phyloP scores from a whole-genome alignment of 495 filamentous ascomycete species.

The Hypoxylon fragiforme region DNA sequence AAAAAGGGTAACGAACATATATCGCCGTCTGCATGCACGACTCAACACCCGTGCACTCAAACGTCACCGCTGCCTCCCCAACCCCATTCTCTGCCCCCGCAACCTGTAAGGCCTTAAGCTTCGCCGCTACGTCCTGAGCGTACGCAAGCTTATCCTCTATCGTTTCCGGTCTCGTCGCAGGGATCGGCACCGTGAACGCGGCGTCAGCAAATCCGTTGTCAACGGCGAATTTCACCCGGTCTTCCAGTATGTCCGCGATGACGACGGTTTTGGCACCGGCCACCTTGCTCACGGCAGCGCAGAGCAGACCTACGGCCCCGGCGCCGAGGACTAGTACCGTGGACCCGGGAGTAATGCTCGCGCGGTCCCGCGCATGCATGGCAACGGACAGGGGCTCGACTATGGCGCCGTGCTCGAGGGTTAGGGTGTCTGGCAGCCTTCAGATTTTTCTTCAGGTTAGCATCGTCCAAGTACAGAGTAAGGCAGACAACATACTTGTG shows the following conservation, averaged over 20 bases:
- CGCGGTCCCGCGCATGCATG: slow-evolving; percentile 71
- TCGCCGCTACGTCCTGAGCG: slow-evolving; percentile 63
- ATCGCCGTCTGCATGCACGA: slow-evolving; percentile 86
- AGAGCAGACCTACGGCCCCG: slow-evolving; percentile 76
- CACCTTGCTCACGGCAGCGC: slow-evolving; percentile 67
- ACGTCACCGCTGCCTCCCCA: slow-evolving; percentile 75
- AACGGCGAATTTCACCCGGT: slow-evolving; percentile 72
- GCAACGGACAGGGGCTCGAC: slow-evolving; percentile 81
- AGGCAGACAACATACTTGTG: slow-evolving; percentile 63
- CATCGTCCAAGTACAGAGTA: no score
- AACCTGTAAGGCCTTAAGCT: slow-evolving; percentile 46
- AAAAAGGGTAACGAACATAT: slow-evolving; percentile 55
- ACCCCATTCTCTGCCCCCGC: slow-evolving; percentile 33
- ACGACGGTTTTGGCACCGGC: slow-evolving; percentile 62
- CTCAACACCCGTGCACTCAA: slow-evolving; percentile 91
- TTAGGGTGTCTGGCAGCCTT: slow-evolving; percentile 64
- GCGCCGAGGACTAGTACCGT: slow-evolving; percentile 78
- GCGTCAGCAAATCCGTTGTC: slow-evolving; percentile 68
- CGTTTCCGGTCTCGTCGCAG: slow-evolving; percentile 49
- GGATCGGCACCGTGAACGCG: slow-evolving; percentile 60
- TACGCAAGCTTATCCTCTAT: slow-evolving; percentile 62
- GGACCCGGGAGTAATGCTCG: slow-evolving; percentile 53
- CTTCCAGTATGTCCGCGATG: slow-evolving; percentile 78
- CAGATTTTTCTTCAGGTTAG: no score
- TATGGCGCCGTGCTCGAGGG: slow-evolving; percentile 70